Evolutionary conservation across 2,329 filamentous ascomycete genomes (phyloP).

Genomic region (Delphinella strobiligena): DNA sequence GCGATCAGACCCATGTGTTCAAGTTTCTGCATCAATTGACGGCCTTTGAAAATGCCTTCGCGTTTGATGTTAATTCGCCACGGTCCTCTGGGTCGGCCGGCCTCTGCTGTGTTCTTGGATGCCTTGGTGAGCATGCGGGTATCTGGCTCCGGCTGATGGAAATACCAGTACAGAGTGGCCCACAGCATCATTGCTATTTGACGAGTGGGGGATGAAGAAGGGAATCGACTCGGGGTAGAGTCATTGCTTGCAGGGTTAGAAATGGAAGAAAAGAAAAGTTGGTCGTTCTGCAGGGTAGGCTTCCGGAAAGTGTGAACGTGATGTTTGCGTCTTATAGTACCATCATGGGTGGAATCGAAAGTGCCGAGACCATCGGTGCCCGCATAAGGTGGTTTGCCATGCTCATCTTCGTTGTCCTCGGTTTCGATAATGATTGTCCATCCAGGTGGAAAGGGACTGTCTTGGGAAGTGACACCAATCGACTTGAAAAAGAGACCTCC

Average conservation of each 20-base stretch:
- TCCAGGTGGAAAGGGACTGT: conserved; percentile 65
- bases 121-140: conserved; percentile 50
- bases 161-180: conserved; percentile 94
- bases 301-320: conserved; percentile 54
- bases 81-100: conserved; percentile 66
- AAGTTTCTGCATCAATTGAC: conserved; percentile 75
- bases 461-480: conserved; percentile 58
- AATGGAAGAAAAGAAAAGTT: conserved; percentile 83
- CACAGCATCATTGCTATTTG: conserved; percentile 96
- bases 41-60: conserved; percentile 78
- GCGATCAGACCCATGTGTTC: conserved; percentile 85
- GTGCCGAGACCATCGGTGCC: conserved; percentile 12
- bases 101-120: conserved; percentile 50
- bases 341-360: conserved; percentile 3
- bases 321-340: conserved; percentile 17
- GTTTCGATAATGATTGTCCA: conserved; percentile 85
- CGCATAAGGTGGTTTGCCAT: conserved; percentile 5
- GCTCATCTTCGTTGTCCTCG: conserved; percentile 36
- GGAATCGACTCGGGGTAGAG: conserved; percentile 68
- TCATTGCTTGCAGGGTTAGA: conserved; percentile 64
- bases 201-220: conserved; percentile 66
- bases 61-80: conserved; percentile 77
- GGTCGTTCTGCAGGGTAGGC: conserved; percentile 69
- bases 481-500: conserved; percentile 85
- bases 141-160: conserved; percentile 69